Evolutionary conservation across 768 basidiomycete species (phyloP), one percentile per base, ranked within the genome.

Genomic region (Tricholoma matsutake): DNA sequence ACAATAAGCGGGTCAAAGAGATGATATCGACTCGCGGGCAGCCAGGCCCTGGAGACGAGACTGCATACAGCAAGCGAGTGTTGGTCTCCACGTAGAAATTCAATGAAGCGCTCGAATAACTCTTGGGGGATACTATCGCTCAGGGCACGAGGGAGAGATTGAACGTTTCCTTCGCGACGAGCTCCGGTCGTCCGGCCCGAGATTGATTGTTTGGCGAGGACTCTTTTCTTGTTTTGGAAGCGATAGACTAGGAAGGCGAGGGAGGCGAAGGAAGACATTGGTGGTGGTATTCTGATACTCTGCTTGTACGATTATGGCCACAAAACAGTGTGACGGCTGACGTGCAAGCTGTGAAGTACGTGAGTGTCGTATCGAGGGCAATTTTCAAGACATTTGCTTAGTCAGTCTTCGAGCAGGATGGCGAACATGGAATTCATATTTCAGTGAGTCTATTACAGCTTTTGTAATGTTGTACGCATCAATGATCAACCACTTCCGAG

Each of bases 31-130:
- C 64, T 64, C 13, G 57, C 58, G 34, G 68, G 68, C 6, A 68
- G 34, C 71, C 71, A 71, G 10, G 64, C 62, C n/a, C 59, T 60
- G 47, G 67, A 71, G 16, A 71, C 71, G 31, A 68, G 39, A n/a
- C 66, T 63, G 56, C 69, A 72, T 14, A 58, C 56, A 25, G 60
- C 45, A 13, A 70, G 58, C 28, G 65, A 37, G n/a, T 16, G 18
- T 16, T 49, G 37, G 54, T 67, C 57, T 31, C 62, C 34, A 25
- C 54, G 47, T 11, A 67, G 61, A 29, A 61, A 32, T 11, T 62
- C 57, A 2, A 67, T 63, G 32, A 67, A 56, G 14, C 55, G 53
- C 32, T 67, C 64, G 31, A 57, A 63, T 9, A 67, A 56, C 55
- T 67, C 66, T n/a, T 57, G 63, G 11, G 66, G 66, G 16, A 67